Percentiles rank a stretch among this genome's conserved stretches.
phyloP scores from a whole-genome alignment of 2,329 filamentous ascomycete species.

The Ophiocordyceps camponoti-saundersi region DNA sequence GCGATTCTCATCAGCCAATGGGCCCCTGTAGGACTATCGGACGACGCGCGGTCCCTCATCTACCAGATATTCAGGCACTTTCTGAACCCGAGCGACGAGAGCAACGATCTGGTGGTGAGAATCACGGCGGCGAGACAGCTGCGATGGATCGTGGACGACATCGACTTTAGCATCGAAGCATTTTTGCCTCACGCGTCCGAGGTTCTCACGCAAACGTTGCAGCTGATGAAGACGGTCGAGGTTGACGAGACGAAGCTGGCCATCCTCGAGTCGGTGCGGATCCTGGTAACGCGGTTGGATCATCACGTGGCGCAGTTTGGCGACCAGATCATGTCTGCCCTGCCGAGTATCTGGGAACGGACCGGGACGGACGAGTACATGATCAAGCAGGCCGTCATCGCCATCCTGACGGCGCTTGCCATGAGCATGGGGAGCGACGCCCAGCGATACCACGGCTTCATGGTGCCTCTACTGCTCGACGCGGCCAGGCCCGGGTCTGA shows the following conservation, averaged over 20 bases:
- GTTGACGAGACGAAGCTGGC: slow-evolving; percentile 81
- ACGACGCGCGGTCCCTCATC: slow-evolving; percentile 51
- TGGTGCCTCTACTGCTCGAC: slow-evolving; percentile 67
- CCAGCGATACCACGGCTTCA: slow-evolving; percentile 58
- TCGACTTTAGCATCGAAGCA: slow-evolving; percentile 55
- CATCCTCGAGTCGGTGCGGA: slow-evolving; percentile 70
- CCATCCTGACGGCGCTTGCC: slow-evolving; percentile 71
- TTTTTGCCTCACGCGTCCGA: slow-evolving; percentile 67
- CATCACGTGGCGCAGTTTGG: slow-evolving; percentile 50
- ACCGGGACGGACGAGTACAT: slow-evolving; percentile 69
- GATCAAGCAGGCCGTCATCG: slow-evolving; percentile 85
- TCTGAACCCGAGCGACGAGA: slow-evolving; percentile 55
- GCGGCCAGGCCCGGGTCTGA: slow-evolving; percentile 64
- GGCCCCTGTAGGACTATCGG: slow-evolving; percentile 61
- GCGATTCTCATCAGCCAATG: slow-evolving; percentile 82
- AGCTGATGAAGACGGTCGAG: slow-evolving; percentile 63
- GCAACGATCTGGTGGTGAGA: slow-evolving; percentile 82
- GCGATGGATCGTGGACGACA: slow-evolving; percentile 64
- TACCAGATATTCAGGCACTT: slow-evolving; percentile 86
- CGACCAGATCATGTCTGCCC: slow-evolving; percentile 63
- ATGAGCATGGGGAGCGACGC: slow-evolving; percentile 68
- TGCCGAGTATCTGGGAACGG: slow-evolving; percentile 72
- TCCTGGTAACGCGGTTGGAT: slow-evolving; percentile 69
- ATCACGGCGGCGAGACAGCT: slow-evolving; percentile 82
- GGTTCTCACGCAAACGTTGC: slow-evolving; percentile 56